Evolutionary conservation across 2,329 filamentous ascomycete genomes (phyloP).

Genomic region (Chalaropsis ovoidea): DNA sequence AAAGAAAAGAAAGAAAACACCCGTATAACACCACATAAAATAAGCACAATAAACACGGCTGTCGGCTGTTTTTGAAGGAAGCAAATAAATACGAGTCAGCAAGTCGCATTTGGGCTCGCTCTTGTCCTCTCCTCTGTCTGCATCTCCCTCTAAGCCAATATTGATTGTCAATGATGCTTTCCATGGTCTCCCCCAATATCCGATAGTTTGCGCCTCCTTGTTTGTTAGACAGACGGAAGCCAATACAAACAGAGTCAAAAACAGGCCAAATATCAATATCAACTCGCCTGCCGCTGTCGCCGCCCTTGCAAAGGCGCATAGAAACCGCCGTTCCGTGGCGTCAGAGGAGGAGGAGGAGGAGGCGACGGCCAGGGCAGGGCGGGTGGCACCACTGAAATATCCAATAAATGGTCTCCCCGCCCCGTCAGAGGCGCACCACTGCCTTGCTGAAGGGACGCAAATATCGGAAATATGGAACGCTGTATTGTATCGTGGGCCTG

Average conservation of each 20-base stretch:
- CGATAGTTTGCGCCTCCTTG: conserved; percentile 5
- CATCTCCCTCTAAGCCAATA: neutral
- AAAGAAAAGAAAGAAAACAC: neutral
- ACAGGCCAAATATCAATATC: too few relatives aligned
- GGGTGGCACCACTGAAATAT: neutral
- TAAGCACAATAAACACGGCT: neutral
- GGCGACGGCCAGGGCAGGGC: too few relatives aligned
- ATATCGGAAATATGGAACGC: neutral
- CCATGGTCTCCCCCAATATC: neutral
- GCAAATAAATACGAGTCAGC: conserved; percentile 3
- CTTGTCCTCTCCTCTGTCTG: neutral
- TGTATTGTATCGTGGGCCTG: neutral
- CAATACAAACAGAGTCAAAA: too few relatives aligned
- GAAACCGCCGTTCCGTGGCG: too few relatives aligned
- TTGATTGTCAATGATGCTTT: neutral
- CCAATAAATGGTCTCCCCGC: neutral
- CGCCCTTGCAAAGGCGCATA: conserved; percentile 1
- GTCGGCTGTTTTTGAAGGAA: neutral
- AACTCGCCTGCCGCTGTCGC: neutral
- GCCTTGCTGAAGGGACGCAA: neutral
- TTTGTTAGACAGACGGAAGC: neutral
- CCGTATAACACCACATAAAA: too few relatives aligned
- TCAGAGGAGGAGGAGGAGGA: too few relatives aligned
- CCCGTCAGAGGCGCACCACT: neutral
- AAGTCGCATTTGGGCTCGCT: neutral